These are phyloP conservation scores for Leishmania amazonensis DNA, from an alignment of 208 protist genomes.

Conservation along the genomic window DNA sequence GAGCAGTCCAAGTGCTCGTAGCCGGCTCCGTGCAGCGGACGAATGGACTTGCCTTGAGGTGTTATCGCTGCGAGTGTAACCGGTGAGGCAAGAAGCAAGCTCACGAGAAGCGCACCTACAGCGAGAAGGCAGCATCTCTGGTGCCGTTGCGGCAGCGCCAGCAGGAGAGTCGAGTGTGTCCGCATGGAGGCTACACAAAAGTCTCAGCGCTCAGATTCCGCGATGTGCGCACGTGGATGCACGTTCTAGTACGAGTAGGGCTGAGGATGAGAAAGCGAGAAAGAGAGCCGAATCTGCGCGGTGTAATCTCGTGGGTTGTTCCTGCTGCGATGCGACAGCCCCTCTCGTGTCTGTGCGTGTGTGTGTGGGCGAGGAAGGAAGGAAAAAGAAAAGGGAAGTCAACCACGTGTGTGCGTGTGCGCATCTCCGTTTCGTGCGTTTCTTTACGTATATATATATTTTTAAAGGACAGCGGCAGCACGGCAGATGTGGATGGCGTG, in stretches of 20 bases:
- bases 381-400: neutral
- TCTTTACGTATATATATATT: neutral
- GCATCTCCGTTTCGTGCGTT: neutral
- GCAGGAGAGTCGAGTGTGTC: neutral
- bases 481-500: neutral
- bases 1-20: conserved; percentile 86
- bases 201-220: neutral
- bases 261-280: neutral
- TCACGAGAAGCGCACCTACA: conserved; percentile 3
- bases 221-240: neutral
- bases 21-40: conserved; percentile 33
- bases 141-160: neutral
- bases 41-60: conserved; percentile 16
- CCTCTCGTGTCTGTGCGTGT: neutral
- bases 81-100: neutral
- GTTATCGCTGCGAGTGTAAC: neutral
- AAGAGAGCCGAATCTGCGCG: neutral
- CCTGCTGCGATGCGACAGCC: neutral
- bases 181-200: neutral
- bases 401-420: neutral
- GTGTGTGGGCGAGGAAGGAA: neutral
- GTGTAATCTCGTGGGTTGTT: neutral
- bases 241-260: neutral
- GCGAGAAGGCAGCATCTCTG: neutral
- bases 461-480: neutral